Evolutionary conservation across 345 rosid species (phyloP).

Genomic region (Draba incana): DNA sequence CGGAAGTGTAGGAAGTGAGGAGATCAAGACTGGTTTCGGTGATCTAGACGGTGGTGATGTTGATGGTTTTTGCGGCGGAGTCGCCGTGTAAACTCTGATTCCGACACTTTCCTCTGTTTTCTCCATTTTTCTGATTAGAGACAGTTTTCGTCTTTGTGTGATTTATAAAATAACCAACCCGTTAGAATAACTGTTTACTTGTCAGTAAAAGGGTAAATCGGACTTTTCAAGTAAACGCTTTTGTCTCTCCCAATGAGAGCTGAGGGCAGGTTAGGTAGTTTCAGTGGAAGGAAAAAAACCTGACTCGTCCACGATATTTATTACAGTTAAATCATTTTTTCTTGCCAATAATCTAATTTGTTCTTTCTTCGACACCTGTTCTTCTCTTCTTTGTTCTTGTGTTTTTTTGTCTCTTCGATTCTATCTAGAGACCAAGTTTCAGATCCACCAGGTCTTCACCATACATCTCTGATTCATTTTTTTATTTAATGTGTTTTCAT

Average conservation of each 20-base stretch:
- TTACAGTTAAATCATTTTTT: neutral
- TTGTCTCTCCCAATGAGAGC: conserved; percentile 11
- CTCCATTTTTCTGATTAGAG: conserved; percentile 46
- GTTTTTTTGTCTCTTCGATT: neutral
- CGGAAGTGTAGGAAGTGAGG: conserved; percentile 37
- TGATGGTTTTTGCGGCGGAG: conserved; percentile 47
- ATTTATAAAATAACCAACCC: neutral
- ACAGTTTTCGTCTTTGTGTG: conserved; percentile 1
- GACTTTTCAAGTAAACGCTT: neutral
- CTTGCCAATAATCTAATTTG: conserved; percentile 27
- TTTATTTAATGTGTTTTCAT: conserved; percentile 6
- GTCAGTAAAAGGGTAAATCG: conserved; percentile 1
- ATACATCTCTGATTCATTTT: neutral
- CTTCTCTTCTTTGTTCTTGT: neutral
- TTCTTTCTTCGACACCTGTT: conserved; percentile 5
- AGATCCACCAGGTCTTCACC: conserved; percentile 30
- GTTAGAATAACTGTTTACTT: neutral
- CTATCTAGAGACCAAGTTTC: conserved; percentile 2
- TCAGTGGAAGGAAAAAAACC: neutral
- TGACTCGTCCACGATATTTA: conserved; percentile 14
- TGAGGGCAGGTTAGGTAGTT: conserved; percentile 34
- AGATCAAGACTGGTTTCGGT: conserved; percentile 32
- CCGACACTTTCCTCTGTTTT: conserved; percentile 54
- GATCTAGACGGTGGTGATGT: conserved; percentile 33
- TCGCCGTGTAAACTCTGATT: conserved; percentile 59